Percentiles rank a stretch among this genome's conserved stretches.
These are phyloP conservation scores for Psilocybe sp. DNA, from an alignment of 768 basidiomycete genomes.

Conservation along the genomic window DNA sequence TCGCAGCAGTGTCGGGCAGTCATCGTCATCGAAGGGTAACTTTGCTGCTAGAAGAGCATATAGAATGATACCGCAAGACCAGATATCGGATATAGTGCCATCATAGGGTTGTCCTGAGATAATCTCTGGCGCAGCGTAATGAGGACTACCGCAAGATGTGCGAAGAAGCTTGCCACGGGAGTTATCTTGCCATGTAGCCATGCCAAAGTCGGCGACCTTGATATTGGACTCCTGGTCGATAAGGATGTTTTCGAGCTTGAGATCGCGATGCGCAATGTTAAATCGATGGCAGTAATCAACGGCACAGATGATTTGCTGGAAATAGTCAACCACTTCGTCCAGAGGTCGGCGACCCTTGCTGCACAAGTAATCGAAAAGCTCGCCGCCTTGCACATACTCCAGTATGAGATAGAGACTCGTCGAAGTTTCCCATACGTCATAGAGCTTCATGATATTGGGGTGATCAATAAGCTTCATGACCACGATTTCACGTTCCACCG, in stretches of 20 bases:
- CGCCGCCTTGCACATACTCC: conserved; percentile 93
- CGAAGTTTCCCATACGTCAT: conserved; percentile 96
- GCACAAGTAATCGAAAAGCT: conserved; percentile 91
- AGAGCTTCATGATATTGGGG: conserved; percentile 90
- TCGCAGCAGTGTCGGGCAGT: conserved; percentile 70
- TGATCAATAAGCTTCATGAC: conserved; percentile 98
- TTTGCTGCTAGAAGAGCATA: conserved; percentile 83
- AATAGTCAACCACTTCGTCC: conserved; percentile 78
- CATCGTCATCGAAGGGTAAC: conserved; percentile 93
- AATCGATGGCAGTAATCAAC: conserved; percentile 94
- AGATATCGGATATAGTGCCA: conserved; percentile 88
- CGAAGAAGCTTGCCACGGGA: conserved; percentile 48
- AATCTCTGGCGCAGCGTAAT: conserved; percentile 93
- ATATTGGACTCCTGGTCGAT: conserved; percentile 81
- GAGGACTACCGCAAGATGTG: conserved; percentile 92
- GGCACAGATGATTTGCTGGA: conserved; percentile 90
- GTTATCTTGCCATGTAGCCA: conserved; percentile 87
- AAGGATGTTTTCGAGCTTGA: conserved; percentile 93
- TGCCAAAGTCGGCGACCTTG: conserved; percentile 97
- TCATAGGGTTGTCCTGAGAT: conserved; percentile 81
- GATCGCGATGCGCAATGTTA: conserved; percentile 90
- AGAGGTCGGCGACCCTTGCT: conserved; percentile 68
- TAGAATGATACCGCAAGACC: conserved; percentile 95
- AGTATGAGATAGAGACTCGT: conserved; percentile 87
- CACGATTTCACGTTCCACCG: conserved; percentile 91